Evolutionary conservation across 345 rosid species (phyloP), one percentile per base, ranked within the genome.

Genomic region (Turnera subulata): DNA sequence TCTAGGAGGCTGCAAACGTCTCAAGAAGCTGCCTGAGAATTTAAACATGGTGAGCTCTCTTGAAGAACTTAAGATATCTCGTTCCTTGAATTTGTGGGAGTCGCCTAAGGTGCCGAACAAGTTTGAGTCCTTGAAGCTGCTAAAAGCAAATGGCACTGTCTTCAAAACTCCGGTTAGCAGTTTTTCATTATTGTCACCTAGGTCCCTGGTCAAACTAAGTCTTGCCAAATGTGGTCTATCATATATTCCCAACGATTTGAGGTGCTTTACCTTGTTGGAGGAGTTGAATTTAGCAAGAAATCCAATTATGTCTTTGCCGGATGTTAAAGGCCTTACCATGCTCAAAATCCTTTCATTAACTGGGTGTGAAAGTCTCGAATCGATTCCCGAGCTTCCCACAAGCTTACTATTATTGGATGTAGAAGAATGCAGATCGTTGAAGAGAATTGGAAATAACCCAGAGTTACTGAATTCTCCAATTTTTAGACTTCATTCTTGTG

Each of bases 11-110:
- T 10, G 23, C 0, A 21, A 53, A n/a, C 26, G 22, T 1, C 64
- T 69, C 12, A 14, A 1, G 51, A 49, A 48, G 46, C 50, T 56
- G 17, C 54, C 69, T 23, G 24, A 7, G 11, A 35, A 35, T 35
- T 5, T 35, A 6, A 35, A 11, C 11, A 5, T 11, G 11, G 6
- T 35, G 39, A 11, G 11, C 6, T 35, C 39, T 5, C 39, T 35
- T 5, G 11, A 35, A 11, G 39, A 35, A 35, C 39, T 35, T 35
- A 35, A 35, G 6, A 6, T 35, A 11, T 35, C 39, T 11, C 6
- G 39, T 35, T 35, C 6, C 39, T 35, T 11, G 39, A 35, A 11
- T 11, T 11, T 35, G 6, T 6, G 11, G 6, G 6, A 35, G 39
- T 11, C 11, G 39, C 11, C 39, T 5, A 35, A 35, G 39, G 39